These are phyloP conservation scores for Blastomyces silverae DNA, from an alignment of 2,329 filamentous ascomycete species.

Conservation along the genomic window DNA sequence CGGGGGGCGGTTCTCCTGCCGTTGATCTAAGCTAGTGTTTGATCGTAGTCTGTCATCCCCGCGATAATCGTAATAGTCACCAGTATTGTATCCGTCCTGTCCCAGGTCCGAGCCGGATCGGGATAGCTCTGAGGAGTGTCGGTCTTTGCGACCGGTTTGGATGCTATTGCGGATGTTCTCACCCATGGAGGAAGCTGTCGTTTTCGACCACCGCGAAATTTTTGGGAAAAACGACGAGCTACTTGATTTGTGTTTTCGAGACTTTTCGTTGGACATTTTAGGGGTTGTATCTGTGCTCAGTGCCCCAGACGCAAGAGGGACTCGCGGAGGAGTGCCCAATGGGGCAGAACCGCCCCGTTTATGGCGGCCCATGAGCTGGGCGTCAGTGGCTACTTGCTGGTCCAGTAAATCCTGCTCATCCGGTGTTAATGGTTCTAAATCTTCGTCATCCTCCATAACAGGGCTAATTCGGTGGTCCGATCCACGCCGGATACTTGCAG, in stretches of 20 bases:
- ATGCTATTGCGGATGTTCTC: conserved; percentile 65
- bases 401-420: conserved; percentile 47
- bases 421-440: conserved; percentile 47
- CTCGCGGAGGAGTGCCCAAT: conserved; percentile 41
- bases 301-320: conserved; percentile 39
- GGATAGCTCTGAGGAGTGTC: conserved; percentile 59
- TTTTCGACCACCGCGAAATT: conserved; percentile 96
- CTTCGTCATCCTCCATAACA: conserved; percentile 74
- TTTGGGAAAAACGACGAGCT: conserved; percentile 80
- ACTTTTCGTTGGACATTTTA: conserved; percentile 56
- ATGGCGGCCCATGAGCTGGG: conserved; percentile 44
- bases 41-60: conserved; percentile 44
- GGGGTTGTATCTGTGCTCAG: conserved; percentile 75
- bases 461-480: conserved; percentile 83
- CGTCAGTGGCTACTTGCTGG: conserved; percentile 54
- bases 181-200: conserved; percentile 79
- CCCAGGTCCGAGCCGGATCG: conserved; percentile 70
- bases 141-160: conserved; percentile 49
- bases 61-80: conserved; percentile 42
- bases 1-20: conserved; percentile 46
- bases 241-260: conserved; percentile 82
- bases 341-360: conserved; percentile 41
- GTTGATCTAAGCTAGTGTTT: conserved; percentile 37
- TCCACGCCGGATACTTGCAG: conserved; percentile 45
- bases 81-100: conserved; percentile 51